Conservation (phyloP, 768 basidiomycete genomes). For the Panaeolus cyanescens region DNA sequence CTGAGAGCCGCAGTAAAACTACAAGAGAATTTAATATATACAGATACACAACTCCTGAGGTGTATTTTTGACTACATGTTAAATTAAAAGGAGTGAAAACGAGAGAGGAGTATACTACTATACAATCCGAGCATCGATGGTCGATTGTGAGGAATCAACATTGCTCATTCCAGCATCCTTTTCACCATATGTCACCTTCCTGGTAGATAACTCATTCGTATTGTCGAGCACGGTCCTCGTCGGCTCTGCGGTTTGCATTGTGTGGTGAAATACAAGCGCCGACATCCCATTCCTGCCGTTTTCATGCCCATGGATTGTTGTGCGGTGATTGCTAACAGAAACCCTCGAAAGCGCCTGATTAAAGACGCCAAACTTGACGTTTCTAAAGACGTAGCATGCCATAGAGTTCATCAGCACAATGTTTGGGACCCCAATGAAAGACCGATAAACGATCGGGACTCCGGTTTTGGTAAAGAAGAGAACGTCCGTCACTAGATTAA, state of each 20-base stretch:
- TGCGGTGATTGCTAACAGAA: background rate
- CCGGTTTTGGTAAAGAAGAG: background rate
- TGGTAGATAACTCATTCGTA: background rate
- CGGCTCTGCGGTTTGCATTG: background rate
- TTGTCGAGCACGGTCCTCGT: background rate
- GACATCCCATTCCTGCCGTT: background rate
- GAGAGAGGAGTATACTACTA: no score
- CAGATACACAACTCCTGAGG: no score
- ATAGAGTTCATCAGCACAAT: slow-evolving; percentile 16
- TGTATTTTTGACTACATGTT: no score
- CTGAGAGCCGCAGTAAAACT: no score
- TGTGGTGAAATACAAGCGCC: background rate
- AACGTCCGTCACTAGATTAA: slow-evolving; percentile 9
- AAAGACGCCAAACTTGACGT: slow-evolving; percentile 12
- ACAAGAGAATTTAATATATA: no score
- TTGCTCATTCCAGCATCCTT: background rate
- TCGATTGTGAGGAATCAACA: background rate
- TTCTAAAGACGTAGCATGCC: slow-evolving; percentile 17
- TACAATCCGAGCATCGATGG: background rate
- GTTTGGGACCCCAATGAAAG: slow-evolving; percentile 7
- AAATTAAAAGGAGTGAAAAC: no score
- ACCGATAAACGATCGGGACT: background rate
- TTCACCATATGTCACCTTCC: background rate
- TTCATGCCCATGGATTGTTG: background rate
- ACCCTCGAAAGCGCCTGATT: background rate